Conservation (phyloP, 1,284 basidiomycete species). For the Marasmius fiardii region DNA sequence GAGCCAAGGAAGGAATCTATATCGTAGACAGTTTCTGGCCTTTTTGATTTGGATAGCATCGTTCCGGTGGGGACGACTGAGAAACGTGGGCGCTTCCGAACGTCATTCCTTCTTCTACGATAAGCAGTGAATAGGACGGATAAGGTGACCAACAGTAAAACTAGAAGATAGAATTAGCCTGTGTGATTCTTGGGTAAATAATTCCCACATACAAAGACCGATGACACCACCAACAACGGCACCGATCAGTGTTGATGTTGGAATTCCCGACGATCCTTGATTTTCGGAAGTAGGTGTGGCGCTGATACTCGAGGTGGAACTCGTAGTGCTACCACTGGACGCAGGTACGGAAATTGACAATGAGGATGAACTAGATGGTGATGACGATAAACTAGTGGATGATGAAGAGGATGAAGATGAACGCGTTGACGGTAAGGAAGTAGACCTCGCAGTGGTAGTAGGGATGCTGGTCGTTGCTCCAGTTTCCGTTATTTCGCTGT, state of each 20-base stretch:
- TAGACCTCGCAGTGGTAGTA: slow-evolving; percentile 4
- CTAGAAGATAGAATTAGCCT: neutral
- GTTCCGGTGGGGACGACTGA: slow-evolving; percentile 16
- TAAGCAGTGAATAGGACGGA: slow-evolving; percentile 19
- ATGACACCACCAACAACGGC: slow-evolving; percentile 12
- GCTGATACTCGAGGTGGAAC: slow-evolving; percentile 4
- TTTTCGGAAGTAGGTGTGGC: slow-evolving; percentile 5
- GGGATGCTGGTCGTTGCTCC: neutral
- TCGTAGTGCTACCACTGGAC: neutral
- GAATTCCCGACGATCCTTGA: slow-evolving; percentile 2
- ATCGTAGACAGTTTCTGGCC: neutral
- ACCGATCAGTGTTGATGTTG: slow-evolving; percentile 1
- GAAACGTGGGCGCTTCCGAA: slow-evolving; percentile 18
- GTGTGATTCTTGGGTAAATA: neutral
- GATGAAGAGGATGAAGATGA: neutral
- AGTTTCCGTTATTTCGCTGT: neutral
- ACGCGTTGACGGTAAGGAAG: neutral
- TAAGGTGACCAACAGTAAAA: slow-evolving; percentile 5
- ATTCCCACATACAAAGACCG: neutral
- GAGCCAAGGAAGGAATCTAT: neutral
- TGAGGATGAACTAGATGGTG: neutral
- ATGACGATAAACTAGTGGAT: neutral
- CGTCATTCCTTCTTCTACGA: slow-evolving; percentile 18
- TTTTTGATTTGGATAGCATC: slow-evolving; percentile 11
- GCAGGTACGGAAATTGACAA: neutral